phyloP scores from a whole-genome alignment of 1,284 basidiomycete species.

The Irpex sp. region DNA sequence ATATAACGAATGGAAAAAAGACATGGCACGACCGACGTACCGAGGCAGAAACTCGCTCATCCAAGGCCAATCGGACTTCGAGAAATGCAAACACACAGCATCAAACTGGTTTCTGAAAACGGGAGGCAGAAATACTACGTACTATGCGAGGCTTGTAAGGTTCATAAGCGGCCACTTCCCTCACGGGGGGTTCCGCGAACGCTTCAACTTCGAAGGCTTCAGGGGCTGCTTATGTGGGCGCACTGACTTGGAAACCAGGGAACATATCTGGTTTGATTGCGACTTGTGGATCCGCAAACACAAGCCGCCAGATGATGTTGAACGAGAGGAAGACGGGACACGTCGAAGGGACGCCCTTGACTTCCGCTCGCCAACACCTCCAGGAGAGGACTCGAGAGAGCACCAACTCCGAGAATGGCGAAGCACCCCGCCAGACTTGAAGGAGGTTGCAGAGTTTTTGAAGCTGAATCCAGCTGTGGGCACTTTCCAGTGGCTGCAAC shows the following conservation, averaged over 20 bases:
- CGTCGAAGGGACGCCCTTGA: not conserved
- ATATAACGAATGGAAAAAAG: too few relatives aligned
- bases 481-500: conserved; percentile 6
- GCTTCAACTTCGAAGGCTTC: conserved; percentile 1
- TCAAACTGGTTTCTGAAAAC: conserved; percentile 5
- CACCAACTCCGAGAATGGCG: conserved; percentile 2
- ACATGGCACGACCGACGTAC: too few relatives aligned
- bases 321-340: not conserved
- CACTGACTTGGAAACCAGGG: not conserved
- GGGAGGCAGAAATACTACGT: not conserved
- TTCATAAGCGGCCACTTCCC: conserved; percentile 7
- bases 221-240: not conserved
- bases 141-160: not conserved
- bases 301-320: not conserved
- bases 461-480: conserved; percentile 1
- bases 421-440: not conserved
- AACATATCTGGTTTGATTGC: conserved; percentile 9
- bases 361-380: not conserved
- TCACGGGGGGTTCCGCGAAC: conserved; percentile 3
- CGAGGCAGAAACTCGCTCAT: too few relatives aligned
- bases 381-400: not conserved
- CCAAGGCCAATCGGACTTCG: not conserved
- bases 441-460: conserved; percentile 2
- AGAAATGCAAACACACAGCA: not conserved
- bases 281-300: conserved; percentile 5